phyloP scores from a whole-genome alignment of 345 rosid species.

The Ailanthus altissimus region DNA sequence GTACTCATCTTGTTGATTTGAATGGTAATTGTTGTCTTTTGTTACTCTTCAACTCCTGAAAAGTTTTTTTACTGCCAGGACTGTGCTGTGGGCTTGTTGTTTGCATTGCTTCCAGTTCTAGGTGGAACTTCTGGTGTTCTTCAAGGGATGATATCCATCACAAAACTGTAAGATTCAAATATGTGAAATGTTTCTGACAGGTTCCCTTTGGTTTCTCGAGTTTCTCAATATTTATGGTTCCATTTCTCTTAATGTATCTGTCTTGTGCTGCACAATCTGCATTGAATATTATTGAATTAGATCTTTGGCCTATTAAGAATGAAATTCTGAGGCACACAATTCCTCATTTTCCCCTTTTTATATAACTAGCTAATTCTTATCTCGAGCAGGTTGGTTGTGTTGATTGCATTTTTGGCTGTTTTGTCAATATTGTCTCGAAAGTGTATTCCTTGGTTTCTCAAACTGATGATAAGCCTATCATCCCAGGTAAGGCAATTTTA shows the following conservation, averaged over 20 bases:
- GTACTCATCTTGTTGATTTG: background rate
- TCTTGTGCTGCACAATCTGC: background rate
- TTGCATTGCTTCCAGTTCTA: constrained; percentile 90
- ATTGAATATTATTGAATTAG: background rate
- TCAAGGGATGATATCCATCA: constrained; percentile 78
- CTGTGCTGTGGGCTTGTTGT: constrained; percentile 91
- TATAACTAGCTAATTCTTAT: background rate
- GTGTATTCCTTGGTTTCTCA: constrained; percentile 81
- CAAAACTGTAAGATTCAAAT: constrained; percentile 61
- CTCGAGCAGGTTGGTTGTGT: constrained; percentile 55
- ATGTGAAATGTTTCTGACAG: constrained; percentile 6
- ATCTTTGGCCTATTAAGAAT: background rate
- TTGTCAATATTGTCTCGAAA: constrained; percentile 69
- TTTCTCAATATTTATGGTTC: constrained; percentile 1
- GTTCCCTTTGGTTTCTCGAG: background rate
- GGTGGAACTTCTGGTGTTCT: constrained; percentile 81
- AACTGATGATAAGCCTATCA: constrained; percentile 84
- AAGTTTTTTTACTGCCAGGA: constrained; percentile 49
- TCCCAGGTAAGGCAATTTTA: constrained; percentile 52
- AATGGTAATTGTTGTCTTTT: background rate
- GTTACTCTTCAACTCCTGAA: constrained; percentile 25
- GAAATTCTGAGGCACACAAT: background rate
- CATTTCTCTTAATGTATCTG: background rate
- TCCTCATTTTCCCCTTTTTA: background rate
- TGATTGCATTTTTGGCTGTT: constrained; percentile 71